Conservation (phyloP, 495 filamentous ascomycete species). For the Articulospora tetracladia region DNA sequence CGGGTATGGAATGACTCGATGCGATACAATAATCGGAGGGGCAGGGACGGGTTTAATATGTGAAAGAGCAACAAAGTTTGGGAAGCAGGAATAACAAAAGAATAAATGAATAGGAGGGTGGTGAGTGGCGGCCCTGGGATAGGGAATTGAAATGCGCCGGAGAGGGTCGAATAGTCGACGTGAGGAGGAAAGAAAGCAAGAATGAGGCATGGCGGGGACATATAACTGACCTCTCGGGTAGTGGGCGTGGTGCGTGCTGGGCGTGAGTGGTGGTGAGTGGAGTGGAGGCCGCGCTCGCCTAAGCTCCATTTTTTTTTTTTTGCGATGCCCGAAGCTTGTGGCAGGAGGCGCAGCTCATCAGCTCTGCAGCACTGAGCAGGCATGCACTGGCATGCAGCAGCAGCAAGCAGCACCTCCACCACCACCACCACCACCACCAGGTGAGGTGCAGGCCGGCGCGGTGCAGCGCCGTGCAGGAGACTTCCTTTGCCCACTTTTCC, state of each 20-base stretch:
- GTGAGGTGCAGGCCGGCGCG: neutral
- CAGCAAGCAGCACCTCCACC: too few species aligned
- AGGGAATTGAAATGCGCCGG: conserved; percentile 56
- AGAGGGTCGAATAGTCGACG: conserved; percentile 33
- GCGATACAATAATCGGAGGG: conserved; percentile 20
- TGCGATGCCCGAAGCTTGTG: neutral
- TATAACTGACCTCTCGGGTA: neutral
- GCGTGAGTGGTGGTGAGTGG: neutral
- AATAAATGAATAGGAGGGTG: conserved; percentile 46
- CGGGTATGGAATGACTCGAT: conserved; percentile 18
- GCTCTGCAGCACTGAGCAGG: too few species aligned
- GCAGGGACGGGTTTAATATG: conserved; percentile 22
- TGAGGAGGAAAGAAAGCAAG: conserved; percentile 30
- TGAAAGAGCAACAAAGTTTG: conserved; percentile 25
- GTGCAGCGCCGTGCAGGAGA: neutral
- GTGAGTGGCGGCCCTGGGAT: conserved; percentile 39
- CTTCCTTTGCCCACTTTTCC: conserved; percentile 7
- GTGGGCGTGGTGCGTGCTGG: neutral
- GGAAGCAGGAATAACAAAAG: conserved; percentile 29
- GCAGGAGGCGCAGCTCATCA: too few species aligned
- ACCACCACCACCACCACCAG: too few species aligned
- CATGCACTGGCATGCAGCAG: too few species aligned
- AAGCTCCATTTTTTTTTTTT: neutral
- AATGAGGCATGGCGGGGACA: neutral
- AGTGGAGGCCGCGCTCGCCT: neutral